Evolutionary conservation across 2,329 filamentous ascomycete species (phyloP).

Genomic region (Talaromyces sp.): DNA sequence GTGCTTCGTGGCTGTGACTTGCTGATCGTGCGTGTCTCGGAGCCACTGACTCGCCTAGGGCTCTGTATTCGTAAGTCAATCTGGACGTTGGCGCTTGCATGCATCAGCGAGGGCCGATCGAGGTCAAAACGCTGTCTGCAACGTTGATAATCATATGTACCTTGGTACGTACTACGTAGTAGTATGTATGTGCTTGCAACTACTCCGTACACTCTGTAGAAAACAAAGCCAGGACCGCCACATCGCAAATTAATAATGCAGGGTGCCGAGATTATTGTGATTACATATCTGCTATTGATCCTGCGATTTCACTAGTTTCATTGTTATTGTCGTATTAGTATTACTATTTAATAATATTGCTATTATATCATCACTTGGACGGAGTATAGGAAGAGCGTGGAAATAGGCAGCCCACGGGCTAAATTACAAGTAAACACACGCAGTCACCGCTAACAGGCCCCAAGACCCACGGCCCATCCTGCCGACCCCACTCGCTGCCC

Average conservation of each 20-base stretch:
- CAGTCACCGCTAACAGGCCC: neutral
- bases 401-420: neutral
- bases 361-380: too few relatives aligned
- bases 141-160: neutral
- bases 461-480: neutral
- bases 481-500: neutral
- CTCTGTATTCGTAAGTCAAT: neutral
- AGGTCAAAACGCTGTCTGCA: neutral
- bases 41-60: neutral
- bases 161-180: too few relatives aligned
- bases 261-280: too few relatives aligned
- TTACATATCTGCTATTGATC: too few relatives aligned
- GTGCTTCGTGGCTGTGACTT: neutral
- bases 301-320: too few relatives aligned
- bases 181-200: too few relatives aligned
- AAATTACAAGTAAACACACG: neutral
- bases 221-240: neutral
- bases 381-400: neutral
- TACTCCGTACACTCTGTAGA: too few relatives aligned
- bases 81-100: neutral
- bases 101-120: neutral
- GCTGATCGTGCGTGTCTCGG: neutral
- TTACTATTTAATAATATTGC: neutral
- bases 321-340: neutral
- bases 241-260: too few relatives aligned